Percentiles rank a stretch among this genome's conserved stretches.
Conservation (phyloP, 1,284 basidiomycete species). For the Fomitopsis schrenkii region DNA sequence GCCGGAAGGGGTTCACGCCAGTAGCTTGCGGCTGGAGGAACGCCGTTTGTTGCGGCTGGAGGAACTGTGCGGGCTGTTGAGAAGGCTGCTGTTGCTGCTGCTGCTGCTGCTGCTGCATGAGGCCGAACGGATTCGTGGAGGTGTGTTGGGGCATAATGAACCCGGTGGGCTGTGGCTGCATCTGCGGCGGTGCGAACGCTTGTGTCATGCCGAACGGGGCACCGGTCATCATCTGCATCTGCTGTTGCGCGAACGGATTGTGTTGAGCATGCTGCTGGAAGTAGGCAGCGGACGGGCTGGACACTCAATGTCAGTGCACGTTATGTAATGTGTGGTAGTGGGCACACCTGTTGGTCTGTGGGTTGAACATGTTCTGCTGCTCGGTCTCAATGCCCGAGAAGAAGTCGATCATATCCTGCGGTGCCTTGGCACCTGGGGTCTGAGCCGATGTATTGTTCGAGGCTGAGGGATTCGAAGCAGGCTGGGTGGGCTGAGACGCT, state of each 20-base stretch:
- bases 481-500: too few species aligned
- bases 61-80: slow-evolving; percentile 48
- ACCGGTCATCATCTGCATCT: slow-evolving; percentile 60
- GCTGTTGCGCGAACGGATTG: slow-evolving; percentile 76
- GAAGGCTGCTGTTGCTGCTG: slow-evolving; percentile 36
- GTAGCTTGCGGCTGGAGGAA: slow-evolving; percentile 62
- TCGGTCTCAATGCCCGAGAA: slow-evolving; percentile 89
- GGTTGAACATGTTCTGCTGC: slow-evolving; percentile 72
- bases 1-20: slow-evolving; percentile 73
- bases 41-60: slow-evolving; percentile 41
- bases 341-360: slow-evolving; percentile 51
- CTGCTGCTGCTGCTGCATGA: slow-evolving; percentile 27
- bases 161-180: slow-evolving; percentile 26
- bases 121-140: slow-evolving; percentile 40
- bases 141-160: slow-evolving; percentile 32
- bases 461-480: slow-evolving; percentile 13
- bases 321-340: not conserved
- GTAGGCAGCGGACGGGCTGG: slow-evolving; percentile 49
- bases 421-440: slow-evolving; percentile 17
- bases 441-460: slow-evolving; percentile 18
- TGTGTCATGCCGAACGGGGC: slow-evolving; percentile 32
- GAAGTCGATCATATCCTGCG: slow-evolving; percentile 72
- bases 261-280: slow-evolving; percentile 61
- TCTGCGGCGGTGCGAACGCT: slow-evolving; percentile 25
- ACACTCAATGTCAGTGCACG: slow-evolving; percentile 9